Evolutionary conservation across 495 filamentous ascomycete species (phyloP), one percentile per base, ranked within the genome.

Genomic region (Cercophora samala): DNA sequence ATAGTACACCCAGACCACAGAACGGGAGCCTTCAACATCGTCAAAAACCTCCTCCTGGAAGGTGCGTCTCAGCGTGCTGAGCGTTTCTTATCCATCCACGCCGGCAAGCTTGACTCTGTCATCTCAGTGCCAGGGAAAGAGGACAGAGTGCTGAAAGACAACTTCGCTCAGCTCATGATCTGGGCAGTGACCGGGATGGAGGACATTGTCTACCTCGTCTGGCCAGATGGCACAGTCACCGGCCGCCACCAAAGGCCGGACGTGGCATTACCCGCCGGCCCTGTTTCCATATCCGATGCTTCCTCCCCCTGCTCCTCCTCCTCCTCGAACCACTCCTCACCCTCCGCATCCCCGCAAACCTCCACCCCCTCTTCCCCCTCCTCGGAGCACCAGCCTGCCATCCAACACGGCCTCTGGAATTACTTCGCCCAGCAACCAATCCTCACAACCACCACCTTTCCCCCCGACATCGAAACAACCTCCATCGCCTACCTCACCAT

Each of bases 401-500:
- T 29, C 26, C 4, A 29, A 29, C 26, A 4, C 26, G 8, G 4
- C 26, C 29, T 60, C 25, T 65, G 64, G 64, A 32, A 60, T 29
- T 65, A 65, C 19, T 65, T 72, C 46, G 65, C 46, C 32, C 63
- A 63, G 15, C 24, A 64, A 19, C 70, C 70, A 3, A 32, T 68
- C 21, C 52, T 58, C 1, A 65, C 60, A 32, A 62, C 70, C 0
- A 59, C 42, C 58, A 42, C 67, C 5, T 69, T 67, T 37, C 70
- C 72, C 21, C 46, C 63, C 3, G 68, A 74, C 51, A 65, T 62
- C 15, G 70, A 74, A 25, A 74, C 72, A 3, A 74, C 72, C 23
- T 70, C 68, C 2, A 68, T 62, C 22, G 72, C 72, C 21, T 74
- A 74, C 52, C 24, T 70, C n/a, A 70, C 70, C 23, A 15, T 74